Evolutionary conservation across 2,329 filamentous ascomycete genomes (phyloP).

Genomic region (Tolypocladium pustulatum): DNA sequence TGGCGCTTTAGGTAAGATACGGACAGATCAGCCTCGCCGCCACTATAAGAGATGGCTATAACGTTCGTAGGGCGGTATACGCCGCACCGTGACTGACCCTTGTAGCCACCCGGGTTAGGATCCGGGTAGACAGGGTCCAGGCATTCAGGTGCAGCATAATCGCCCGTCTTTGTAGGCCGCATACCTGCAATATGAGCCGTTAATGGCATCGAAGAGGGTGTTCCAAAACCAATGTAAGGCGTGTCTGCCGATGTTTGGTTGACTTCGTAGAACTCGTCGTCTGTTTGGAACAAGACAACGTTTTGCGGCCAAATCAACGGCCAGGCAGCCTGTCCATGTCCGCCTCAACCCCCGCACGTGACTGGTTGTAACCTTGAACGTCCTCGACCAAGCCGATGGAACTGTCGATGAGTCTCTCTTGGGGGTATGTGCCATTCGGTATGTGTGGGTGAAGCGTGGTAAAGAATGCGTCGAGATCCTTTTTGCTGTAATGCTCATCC

Average conservation of each 20-base stretch:
- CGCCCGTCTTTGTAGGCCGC: conserved; percentile 37
- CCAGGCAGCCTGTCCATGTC: neutral
- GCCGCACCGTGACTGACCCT: conserved; percentile 5
- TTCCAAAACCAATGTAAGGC: conserved; percentile 24
- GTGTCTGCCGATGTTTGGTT: conserved; percentile 25
- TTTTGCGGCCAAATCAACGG: conserved; percentile 37
- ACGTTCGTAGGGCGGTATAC: conserved; percentile 20
- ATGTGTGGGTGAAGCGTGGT: neutral
- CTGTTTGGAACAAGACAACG: conserved; percentile 26
- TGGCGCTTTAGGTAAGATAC: conserved; percentile 32
- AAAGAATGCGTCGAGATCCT: neutral
- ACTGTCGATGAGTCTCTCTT: neutral
- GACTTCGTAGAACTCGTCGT: conserved; percentile 14
- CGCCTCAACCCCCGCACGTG: neutral
- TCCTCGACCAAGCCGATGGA: neutral
- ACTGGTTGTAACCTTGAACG: neutral
- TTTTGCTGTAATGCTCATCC: neutral
- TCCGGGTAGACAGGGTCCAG: conserved; percentile 42
- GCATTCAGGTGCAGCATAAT: conserved; percentile 21
- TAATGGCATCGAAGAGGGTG: conserved; percentile 40
- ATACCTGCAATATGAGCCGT: conserved; percentile 42
- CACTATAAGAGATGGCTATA: conserved; percentile 29
- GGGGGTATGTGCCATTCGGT: neutral
- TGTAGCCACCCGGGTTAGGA: conserved; percentile 13
- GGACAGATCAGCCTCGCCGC: conserved; percentile 22